A percentile compares a stretch with the other conserved stretches of the same genome.
phyloP scores from a whole-genome alignment of 768 basidiomycete genomes.

The Cytidiella melzeri region DNA sequence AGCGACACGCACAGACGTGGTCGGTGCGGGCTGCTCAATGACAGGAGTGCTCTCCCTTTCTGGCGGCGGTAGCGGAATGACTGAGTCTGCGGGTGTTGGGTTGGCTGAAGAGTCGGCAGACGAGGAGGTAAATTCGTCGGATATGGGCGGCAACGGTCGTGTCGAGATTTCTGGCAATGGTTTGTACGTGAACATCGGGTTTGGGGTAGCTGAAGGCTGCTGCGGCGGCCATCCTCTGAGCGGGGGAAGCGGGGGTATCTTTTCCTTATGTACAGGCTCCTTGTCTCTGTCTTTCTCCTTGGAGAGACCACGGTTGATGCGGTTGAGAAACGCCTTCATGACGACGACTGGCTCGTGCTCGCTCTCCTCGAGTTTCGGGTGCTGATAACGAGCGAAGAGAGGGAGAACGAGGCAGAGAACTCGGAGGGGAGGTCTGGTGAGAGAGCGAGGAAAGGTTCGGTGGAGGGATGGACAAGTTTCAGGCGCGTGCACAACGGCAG shows the following conservation, averaged over 20 bases:
- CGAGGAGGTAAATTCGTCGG: constrained; percentile 32
- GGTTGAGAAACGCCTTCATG: constrained; percentile 84
- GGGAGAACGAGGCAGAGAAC: constrained; percentile 12
- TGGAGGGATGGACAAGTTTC: constrained; percentile 10
- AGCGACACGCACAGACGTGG: constrained; percentile 8
- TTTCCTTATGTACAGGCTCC: constrained; percentile 45
- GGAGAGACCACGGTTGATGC: constrained; percentile 58
- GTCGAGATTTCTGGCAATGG: constrained; percentile 64
- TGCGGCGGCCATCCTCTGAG: constrained; percentile 65
- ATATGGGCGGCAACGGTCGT: constrained; percentile 42
- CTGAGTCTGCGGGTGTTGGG: constrained; percentile 28
- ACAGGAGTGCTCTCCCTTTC: constrained; percentile 19
- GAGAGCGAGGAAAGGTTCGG: constrained; percentile 9
- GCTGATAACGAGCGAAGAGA: constrained; percentile 10
- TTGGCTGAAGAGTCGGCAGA: constrained; percentile 31
- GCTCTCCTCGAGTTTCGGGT: constrained; percentile 4
- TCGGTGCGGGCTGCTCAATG: constrained; percentile 14
- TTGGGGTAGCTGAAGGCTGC: constrained; percentile 34
- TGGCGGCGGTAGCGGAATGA: constrained; percentile 12
- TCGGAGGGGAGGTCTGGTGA: constrained; percentile 5
- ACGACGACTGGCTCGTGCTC: constrained; percentile 3
- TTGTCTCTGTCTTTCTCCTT: constrained; percentile 63
- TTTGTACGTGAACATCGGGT: constrained; percentile 44
- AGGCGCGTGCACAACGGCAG: constrained; percentile 9
- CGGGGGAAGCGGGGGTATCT: constrained; percentile 52